These are phyloP conservation scores for Lasiodiplodia citricola DNA, from an alignment of 2,329 filamentous ascomycete genomes.

Conservation along the genomic window DNA sequence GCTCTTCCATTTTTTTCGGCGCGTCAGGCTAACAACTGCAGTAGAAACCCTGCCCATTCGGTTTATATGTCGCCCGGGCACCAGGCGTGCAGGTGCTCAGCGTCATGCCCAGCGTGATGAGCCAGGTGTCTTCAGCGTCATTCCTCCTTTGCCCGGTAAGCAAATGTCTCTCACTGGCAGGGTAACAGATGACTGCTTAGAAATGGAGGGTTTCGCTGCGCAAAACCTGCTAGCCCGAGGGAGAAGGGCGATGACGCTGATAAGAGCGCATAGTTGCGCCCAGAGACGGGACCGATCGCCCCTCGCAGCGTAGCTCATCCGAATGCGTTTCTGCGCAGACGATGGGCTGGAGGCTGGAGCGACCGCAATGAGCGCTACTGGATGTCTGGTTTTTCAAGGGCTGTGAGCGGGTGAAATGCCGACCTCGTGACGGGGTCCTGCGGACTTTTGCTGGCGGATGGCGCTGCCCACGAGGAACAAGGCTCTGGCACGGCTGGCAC, in stretches of 20 bases:
- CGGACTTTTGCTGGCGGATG: background rate
- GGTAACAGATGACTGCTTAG: background rate
- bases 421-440: background rate
- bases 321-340: background rate
- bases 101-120: background rate
- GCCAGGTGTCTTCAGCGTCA: conserved; percentile 9
- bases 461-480: background rate
- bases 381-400: background rate
- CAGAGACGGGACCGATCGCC: background rate
- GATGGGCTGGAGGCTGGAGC: background rate
- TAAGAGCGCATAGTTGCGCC: background rate
- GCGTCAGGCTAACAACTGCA: background rate
- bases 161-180: background rate
- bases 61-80: background rate
- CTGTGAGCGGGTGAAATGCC: background rate
- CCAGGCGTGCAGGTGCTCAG: background rate
- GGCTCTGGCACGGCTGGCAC: background rate
- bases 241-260: background rate
- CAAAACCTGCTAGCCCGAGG: background rate
- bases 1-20: background rate
- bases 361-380: background rate
- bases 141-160: background rate
- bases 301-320: background rate
- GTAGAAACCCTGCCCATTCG: background rate
- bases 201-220: background rate